These are phyloP conservation scores for Herpetomonas muscarum DNA, from an alignment of 208 protist species.

Conservation along the genomic window DNA sequence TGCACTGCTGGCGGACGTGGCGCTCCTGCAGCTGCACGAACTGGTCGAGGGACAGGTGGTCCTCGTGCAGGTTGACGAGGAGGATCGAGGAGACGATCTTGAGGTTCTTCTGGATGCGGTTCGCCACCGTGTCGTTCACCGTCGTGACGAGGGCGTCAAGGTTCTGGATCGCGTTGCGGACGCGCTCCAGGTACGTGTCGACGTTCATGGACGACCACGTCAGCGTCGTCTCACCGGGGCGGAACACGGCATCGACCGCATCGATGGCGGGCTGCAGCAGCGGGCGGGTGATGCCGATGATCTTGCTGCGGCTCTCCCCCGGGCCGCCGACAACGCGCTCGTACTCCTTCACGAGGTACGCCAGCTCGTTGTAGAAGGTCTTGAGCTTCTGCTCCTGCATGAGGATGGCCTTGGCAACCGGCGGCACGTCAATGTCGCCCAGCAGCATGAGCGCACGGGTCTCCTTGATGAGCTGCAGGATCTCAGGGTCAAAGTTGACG, in stretches of 20 bases:
- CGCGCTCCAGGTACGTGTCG: slow-evolving; percentile 69
- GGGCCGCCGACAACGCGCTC: slow-evolving; percentile 77
- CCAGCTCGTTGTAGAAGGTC: slow-evolving; percentile 93
- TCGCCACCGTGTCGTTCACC: slow-evolving; percentile 80
- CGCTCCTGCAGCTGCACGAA: slow-evolving; percentile 81
- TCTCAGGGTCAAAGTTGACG: slow-evolving; percentile 97
- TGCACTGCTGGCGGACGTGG: slow-evolving; percentile 88
- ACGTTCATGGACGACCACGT: slow-evolving; percentile 93
- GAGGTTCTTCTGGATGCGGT: slow-evolving; percentile 82
- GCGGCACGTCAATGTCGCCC: slow-evolving; percentile 91
- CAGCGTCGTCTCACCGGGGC: slow-evolving; percentile 58
- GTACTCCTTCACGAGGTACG: slow-evolving; percentile 89
- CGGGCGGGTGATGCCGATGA: slow-evolving; percentile 83
- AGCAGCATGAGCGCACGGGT: slow-evolving; percentile 92
- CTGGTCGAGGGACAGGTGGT: slow-evolving; percentile 50
- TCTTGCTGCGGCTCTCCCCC: slow-evolving; percentile 35
- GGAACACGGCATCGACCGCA: slow-evolving; percentile 88
- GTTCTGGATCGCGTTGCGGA: slow-evolving; percentile 49
- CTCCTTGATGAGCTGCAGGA: slow-evolving; percentile 97
- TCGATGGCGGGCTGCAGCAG: slow-evolving; percentile 91
- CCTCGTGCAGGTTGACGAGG: slow-evolving; percentile 40
- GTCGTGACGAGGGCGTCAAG: slow-evolving; percentile 41
- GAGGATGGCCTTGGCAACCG: slow-evolving; percentile 81
- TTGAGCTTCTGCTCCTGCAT: slow-evolving; percentile 96
- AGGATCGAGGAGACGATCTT: slow-evolving; percentile 57